Evolutionary conservation across 2,329 filamentous ascomycete genomes (phyloP).

Genomic region (Chrysoporthe puriensis): DNA sequence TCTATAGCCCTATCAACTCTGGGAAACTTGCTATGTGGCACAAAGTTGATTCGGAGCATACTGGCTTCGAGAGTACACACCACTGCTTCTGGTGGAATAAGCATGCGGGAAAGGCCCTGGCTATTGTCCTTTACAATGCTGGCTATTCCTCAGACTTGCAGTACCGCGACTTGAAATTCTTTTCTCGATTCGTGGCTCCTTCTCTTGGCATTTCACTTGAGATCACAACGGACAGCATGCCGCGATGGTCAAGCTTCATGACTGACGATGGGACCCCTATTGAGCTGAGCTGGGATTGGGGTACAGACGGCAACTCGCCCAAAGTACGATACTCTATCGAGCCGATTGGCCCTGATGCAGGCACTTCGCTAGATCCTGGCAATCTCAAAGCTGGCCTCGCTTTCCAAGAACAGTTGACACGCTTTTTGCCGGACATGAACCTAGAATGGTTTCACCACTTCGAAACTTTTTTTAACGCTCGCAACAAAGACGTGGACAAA

Average conservation of each 20-base stretch:
- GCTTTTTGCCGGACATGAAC: not conserved
- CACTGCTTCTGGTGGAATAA: too few relatives aligned
- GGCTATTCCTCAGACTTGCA: not conserved
- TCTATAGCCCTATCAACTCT: too few relatives aligned
- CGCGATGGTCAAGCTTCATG: slow-evolving; percentile 43
- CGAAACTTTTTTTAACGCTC: not conserved
- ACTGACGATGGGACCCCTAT: slow-evolving; percentile 44
- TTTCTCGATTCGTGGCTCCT: not conserved
- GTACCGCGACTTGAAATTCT: not conserved
- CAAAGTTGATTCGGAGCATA: too few relatives aligned
- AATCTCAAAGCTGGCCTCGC: slow-evolving; percentile 27
- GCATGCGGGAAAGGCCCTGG: not conserved
- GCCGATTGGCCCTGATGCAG: slow-evolving; percentile 37
- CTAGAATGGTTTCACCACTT: not conserved
- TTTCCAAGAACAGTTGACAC: not conserved
- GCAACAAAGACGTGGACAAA: not conserved
- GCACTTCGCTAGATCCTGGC: slow-evolving; percentile 33
- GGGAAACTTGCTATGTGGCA: too few relatives aligned
- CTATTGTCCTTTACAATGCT: not conserved
- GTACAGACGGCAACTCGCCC: slow-evolving; percentile 30
- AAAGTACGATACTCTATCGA: slow-evolving; percentile 40
- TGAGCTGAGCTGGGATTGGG: slow-evolving; percentile 44
- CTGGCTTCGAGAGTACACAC: too few relatives aligned
- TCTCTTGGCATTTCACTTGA: too few relatives aligned
- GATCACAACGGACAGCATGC: not conserved